Conservation (phyloP, 2,329 filamentous ascomycete species). For the Chaetomiaceae sp. region DNA sequence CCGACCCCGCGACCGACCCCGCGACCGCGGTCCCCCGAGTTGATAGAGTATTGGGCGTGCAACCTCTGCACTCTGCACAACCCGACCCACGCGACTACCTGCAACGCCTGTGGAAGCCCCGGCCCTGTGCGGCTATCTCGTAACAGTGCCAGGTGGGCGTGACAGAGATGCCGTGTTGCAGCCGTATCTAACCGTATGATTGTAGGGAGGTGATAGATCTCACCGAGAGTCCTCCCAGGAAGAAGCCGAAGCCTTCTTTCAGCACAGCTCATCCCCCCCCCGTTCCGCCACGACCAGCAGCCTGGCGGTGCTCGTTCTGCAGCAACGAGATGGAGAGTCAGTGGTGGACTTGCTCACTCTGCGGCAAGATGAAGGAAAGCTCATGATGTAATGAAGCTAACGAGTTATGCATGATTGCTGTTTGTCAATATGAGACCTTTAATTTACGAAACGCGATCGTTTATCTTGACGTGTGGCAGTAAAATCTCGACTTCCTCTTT, state of each 20-base stretch:
- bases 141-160: not conserved
- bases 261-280: not conserved
- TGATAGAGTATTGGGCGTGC: conserved; percentile 45
- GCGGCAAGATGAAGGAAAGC: conserved; percentile 51
- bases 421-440: too few species aligned
- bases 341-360: conserved; percentile 56
- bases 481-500: too few species aligned
- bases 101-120: conserved; percentile 51
- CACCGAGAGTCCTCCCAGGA: conserved; percentile 7
- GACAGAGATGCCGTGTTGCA: not conserved
- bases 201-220: conserved; percentile 14
- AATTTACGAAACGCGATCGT: too few species aligned
- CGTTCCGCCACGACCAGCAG: conserved; percentile 12
- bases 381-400: conserved; percentile 30
- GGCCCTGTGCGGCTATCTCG: not conserved
- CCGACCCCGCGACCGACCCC: conserved; percentile 5
- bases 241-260: not conserved
- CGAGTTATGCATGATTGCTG: too few species aligned
- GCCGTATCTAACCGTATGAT: not conserved
- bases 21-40: not conserved
- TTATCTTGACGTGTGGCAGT: too few species aligned
- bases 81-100: conserved; percentile 44
- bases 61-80: conserved; percentile 55
- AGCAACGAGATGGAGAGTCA: conserved; percentile 47
- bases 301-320: conserved; percentile 52